phyloP scores from a whole-genome alignment of 2,329 filamentous ascomycete genomes.

The Metarhizium guizhouense region DNA sequence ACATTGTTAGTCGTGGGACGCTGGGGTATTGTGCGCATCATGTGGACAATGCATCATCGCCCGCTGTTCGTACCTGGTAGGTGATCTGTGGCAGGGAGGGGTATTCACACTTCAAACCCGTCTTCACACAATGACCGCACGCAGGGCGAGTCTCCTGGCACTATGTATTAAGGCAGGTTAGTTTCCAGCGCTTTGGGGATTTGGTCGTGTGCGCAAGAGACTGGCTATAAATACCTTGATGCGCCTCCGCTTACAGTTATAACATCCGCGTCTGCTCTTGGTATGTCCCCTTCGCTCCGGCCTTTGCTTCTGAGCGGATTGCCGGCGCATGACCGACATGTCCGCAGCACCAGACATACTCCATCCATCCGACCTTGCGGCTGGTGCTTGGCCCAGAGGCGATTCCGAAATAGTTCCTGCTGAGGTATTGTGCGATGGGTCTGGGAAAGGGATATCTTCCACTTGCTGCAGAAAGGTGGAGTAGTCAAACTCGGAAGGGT shows the following conservation, averaged over 20 bases:
- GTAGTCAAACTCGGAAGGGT: slow-evolving; percentile 29
- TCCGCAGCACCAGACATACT: slow-evolving; percentile 13
- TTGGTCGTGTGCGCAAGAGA: too few relatives aligned
- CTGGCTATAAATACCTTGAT: slow-evolving; percentile 42
- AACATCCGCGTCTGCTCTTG: slow-evolving; percentile 57
- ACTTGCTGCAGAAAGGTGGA: slow-evolving; percentile 24
- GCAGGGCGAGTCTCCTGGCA: slow-evolving; percentile 57
- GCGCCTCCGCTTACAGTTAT: slow-evolving; percentile 56
- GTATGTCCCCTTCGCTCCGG: slow-evolving; percentile 53
- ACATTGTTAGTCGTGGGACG: neutral
- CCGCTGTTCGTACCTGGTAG: slow-evolving; percentile 33
- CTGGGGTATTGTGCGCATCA: too few relatives aligned
- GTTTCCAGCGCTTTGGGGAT: neutral
- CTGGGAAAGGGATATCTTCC: slow-evolving; percentile 16
- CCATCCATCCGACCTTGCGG: slow-evolving; percentile 18
- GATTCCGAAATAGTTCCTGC: slow-evolving; percentile 17
- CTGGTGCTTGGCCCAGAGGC: slow-evolving; percentile 18
- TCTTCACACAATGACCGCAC: slow-evolving; percentile 55
- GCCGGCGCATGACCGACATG: slow-evolving; percentile 9
- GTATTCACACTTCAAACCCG: slow-evolving; percentile 54
- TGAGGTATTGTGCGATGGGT: slow-evolving; percentile 6
- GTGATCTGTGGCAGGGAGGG: slow-evolving; percentile 40
- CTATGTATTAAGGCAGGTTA: slow-evolving; percentile 23
- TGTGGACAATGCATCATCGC: neutral
- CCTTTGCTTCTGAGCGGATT: slow-evolving; percentile 25